Percentiles rank a stretch among this genome's conserved stretches.
phyloP scores from a whole-genome alignment of 2,329 filamentous ascomycete genomes.

The Penicillium hordei region DNA sequence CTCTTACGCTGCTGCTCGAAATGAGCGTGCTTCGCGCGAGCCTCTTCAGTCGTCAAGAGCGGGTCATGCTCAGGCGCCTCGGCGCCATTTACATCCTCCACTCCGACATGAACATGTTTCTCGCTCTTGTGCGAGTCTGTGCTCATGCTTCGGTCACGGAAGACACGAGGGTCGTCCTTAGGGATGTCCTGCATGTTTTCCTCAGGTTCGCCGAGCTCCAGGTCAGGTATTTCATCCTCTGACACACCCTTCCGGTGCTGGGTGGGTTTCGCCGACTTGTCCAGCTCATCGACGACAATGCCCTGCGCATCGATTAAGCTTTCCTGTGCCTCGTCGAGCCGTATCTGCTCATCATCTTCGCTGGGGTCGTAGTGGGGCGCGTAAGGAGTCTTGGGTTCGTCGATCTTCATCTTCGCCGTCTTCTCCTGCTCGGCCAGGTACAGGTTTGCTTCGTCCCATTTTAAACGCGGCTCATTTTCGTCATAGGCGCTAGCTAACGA shows the following conservation, averaged over 20 bases:
- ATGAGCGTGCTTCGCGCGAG: constrained; percentile 83
- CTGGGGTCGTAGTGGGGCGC: constrained; percentile 86
- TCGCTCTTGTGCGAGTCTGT: constrained; percentile 49
- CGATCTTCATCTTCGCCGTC: constrained; percentile 96
- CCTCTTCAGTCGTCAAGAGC: constrained; percentile 66
- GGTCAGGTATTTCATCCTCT: constrained; percentile 82
- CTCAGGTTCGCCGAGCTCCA: constrained; percentile 91
- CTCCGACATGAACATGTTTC: constrained; percentile 80
- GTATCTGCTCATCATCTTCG: constrained; percentile 75
- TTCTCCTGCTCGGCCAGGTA: constrained; percentile 97
- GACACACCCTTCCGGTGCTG: constrained; percentile 40
- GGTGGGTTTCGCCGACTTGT: constrained; percentile 45
- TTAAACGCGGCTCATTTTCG: constrained; percentile 71
- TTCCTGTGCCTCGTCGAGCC: constrained; percentile 31
- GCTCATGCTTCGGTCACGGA: constrained; percentile 43
- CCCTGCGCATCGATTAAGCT: constrained; percentile 66
- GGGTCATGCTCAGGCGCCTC: constrained; percentile 40
- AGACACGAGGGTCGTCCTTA: constrained; percentile 47
- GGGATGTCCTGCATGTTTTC: constrained; percentile 55
- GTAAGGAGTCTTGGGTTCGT: constrained; percentile 97
- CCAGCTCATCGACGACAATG: constrained; percentile 67
- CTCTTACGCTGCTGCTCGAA: constrained; percentile 92
- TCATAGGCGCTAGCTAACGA: constrained; percentile 58
- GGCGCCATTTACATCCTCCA: constrained; percentile 32
- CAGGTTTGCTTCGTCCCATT: constrained; percentile 98